Conservation (phyloP, 192 early-diverging fungal species). For the Coemansia aciculifera region DNA sequence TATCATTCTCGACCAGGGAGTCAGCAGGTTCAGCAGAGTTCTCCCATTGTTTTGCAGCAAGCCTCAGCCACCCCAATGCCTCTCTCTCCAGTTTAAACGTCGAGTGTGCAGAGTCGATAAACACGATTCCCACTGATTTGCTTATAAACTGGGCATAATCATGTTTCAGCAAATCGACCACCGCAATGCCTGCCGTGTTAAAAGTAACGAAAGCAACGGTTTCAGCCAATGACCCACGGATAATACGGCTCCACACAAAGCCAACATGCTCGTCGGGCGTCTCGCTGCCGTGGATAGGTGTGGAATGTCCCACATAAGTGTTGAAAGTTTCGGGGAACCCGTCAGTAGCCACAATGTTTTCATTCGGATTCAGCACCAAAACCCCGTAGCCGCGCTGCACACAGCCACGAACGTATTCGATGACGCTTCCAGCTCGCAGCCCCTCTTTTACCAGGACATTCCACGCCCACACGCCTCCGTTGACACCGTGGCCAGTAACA, state of each 20-base stretch:
- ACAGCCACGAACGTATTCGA: constrained; percentile 28
- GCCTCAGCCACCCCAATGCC: constrained; percentile 20
- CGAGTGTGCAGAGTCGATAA: constrained; percentile 46
- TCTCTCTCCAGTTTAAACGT: constrained; percentile 18
- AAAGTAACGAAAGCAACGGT: constrained; percentile 35
- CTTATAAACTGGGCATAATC: constrained; percentile 35
- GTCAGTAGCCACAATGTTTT: constrained; percentile 43
- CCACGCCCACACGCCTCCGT: constrained; percentile 45
- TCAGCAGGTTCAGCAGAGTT: constrained; percentile 8
- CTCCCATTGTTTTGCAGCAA: constrained; percentile 30
- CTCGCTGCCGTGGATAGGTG: constrained; percentile 33
- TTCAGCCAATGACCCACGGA: constrained; percentile 16
- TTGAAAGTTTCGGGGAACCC: constrained; percentile 38
- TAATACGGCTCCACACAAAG: constrained; percentile 37
- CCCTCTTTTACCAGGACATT: constrained; percentile 38
- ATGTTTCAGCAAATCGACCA: constrained; percentile 33
- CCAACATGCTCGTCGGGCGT: constrained; percentile 51
- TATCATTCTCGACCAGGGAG: neutral
- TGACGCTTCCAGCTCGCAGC: constrained; percentile 22
- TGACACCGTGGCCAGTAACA: constrained; percentile 26
- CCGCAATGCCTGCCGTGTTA: constrained; percentile 33
- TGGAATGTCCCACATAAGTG: constrained; percentile 20
- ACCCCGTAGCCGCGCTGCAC: constrained; percentile 31
- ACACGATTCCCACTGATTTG: constrained; percentile 29
- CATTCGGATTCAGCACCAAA: constrained; percentile 48